A percentile compares a stretch with the other conserved stretches of the same genome.
phyloP scores from a whole-genome alignment of 2,329 filamentous ascomycete genomes.

The Coniochaeta prunicola region DNA sequence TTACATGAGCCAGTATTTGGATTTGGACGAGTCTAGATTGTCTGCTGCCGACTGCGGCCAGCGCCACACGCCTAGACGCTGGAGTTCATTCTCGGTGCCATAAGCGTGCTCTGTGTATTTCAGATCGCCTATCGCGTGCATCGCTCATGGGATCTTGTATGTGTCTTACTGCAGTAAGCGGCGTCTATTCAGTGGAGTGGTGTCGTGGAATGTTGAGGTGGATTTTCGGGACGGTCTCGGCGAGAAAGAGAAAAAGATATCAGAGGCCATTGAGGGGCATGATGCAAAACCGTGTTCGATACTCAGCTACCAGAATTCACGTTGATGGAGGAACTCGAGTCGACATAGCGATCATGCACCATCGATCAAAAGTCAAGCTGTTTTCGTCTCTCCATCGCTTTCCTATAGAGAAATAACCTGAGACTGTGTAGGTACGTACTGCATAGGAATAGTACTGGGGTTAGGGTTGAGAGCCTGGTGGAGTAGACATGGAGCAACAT shows the following conservation, averaged over 20 bases:
- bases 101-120: not conserved
- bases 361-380: no score
- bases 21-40: not conserved
- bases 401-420: no score
- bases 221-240: not conserved
- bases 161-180: not conserved
- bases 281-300: not conserved
- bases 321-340: not conserved
- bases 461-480: no score
- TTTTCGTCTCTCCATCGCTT: no score
- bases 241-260: not conserved
- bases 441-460: no score
- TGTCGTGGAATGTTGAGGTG: not conserved
- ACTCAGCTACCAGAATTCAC: not conserved
- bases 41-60: not conserved
- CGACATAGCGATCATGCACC: not conserved
- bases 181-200: not conserved
- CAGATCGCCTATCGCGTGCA: not conserved
- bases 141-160: not conserved
- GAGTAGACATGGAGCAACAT: no score
- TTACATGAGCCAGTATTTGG: constrained; percentile 2
- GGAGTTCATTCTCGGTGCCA: not conserved
- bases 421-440: no score
- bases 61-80: not conserved
- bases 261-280: not conserved